A percentile compares a stretch with the other conserved stretches of the same genome.
Evolutionary conservation across 1,284 basidiomycete genomes (phyloP).

Genomic region (Ustilago trichophora): DNA sequence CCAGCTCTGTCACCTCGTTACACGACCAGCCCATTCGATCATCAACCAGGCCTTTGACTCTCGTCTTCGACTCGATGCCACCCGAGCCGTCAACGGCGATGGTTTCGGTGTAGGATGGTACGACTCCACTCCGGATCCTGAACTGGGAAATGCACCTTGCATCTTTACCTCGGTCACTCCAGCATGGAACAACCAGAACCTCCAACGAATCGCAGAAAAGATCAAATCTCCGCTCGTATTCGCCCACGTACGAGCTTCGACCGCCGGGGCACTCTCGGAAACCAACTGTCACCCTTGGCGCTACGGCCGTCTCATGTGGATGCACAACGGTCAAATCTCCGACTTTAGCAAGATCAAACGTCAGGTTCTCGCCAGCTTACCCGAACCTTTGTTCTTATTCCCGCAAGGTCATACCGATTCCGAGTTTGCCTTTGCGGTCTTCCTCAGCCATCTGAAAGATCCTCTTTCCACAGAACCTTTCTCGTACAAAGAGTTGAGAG

Average conservation of each 20-base stretch:
- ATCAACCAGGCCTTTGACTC: conserved; percentile 65
- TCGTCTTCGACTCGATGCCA: conserved; percentile 67
- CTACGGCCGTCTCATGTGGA: conserved; percentile 63
- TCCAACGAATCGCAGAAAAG: conserved; percentile 62
- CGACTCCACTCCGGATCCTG: conserved; percentile 46
- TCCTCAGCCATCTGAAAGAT: conserved; percentile 54
- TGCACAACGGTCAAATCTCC: conserved; percentile 64
- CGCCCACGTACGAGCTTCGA: conserved; percentile 60
- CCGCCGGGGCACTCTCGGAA: conserved; percentile 58
- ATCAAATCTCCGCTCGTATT: conserved; percentile 63
- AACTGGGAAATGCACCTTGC: conserved; percentile 73
- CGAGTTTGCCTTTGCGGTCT: conserved; percentile 61
- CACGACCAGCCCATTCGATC: conserved; percentile 90
- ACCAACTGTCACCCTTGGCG: conserved; percentile 65
- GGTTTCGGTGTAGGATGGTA: conserved; percentile 92
- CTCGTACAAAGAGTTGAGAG: conserved; percentile 43
- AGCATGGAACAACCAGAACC: conserved; percentile 64
- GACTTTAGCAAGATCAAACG: conserved; percentile 58
- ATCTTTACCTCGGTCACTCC: conserved; percentile 94
- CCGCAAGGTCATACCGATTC: conserved; percentile 62
- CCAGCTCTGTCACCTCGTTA: conserved; percentile 75
- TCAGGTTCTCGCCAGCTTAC: conserved; percentile 45
- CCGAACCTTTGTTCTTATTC: conserved; percentile 59
- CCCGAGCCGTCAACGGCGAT: conserved; percentile 74
- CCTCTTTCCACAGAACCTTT: conserved; percentile 40